Conservation (phyloP, 805 yeast species). For the Teunomyces funiuensis region DNA sequence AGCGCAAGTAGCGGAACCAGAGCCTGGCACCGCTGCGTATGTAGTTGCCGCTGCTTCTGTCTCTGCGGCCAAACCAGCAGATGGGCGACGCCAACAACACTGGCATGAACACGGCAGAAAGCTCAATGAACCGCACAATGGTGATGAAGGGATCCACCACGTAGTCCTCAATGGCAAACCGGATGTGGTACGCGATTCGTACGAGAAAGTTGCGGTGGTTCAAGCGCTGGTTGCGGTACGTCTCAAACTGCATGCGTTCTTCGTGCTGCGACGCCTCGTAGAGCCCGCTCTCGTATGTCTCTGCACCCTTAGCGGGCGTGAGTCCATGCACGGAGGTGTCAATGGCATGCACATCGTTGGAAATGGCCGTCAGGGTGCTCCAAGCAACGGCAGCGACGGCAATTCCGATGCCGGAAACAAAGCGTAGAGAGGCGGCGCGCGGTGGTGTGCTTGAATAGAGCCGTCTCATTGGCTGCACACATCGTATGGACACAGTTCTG, state of each 20-base stretch:
- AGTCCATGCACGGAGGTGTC: constrained; percentile 39
- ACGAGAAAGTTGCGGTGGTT: constrained; percentile 20
- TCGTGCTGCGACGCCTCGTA: constrained; percentile 61
- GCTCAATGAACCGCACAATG: constrained; percentile 64
- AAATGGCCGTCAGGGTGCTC: constrained; percentile 1
- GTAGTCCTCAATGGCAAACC: constrained; percentile 51
- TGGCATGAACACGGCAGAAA: constrained; percentile 68
- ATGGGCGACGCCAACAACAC: constrained; percentile 66
- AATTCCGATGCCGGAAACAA: background rate
- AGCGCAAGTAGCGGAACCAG: constrained; percentile 70
- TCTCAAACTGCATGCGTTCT: constrained; percentile 35
- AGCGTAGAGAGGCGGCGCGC: background rate
- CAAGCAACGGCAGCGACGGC: background rate
- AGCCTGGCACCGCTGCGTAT: constrained; percentile 58
- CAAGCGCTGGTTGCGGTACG: constrained; percentile 29
- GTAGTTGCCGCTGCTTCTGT: constrained; percentile 24
- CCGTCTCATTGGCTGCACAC: background rate
- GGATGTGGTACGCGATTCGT: constrained; percentile 37
- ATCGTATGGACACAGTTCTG: background rate
- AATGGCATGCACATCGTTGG: constrained; percentile 32
- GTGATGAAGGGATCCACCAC: constrained; percentile 71
- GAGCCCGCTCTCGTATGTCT: constrained; percentile 70
- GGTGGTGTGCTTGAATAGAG: background rate
- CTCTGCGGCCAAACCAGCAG: constrained; percentile 51
- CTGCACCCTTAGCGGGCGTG: constrained; percentile 48